phyloP scores from a whole-genome alignment of 179 eudicot genomes.

The Silene vulgaris region DNA sequence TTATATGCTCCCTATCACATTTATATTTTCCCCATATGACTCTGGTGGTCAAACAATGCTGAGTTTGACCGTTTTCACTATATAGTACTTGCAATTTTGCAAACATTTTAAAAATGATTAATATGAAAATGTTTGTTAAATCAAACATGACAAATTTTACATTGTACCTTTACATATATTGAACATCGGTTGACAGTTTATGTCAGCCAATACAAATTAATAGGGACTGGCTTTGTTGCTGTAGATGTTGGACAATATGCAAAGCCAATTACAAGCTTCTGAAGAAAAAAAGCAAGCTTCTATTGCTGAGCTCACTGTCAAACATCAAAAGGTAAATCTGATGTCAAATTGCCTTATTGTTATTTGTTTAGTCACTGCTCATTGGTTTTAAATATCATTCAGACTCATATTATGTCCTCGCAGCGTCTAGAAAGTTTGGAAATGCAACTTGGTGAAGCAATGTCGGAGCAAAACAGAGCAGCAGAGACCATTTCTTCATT shows the following conservation, averaged over 20 bases:
- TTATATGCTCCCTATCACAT: too few relatives aligned
- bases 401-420: constrained; percentile 28
- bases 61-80: too few relatives aligned
- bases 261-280: constrained; percentile 58
- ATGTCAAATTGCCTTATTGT: not conserved
- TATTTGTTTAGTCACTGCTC: not conserved
- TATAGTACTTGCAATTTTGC: too few relatives aligned
- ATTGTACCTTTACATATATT: not conserved
- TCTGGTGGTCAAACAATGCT: too few relatives aligned
- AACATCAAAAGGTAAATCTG: constrained; percentile 76
- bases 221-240: constrained; percentile 13
- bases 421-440: constrained; percentile 84
- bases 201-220: constrained; percentile 10
- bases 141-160: too few relatives aligned
- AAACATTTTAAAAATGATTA: too few relatives aligned
- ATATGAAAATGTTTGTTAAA: too few relatives aligned
- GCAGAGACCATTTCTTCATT: constrained; percentile 78
- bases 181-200: not conserved
- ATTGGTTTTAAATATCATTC: constrained; percentile 2
- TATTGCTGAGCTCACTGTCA: constrained; percentile 68
- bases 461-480: constrained; percentile 76
- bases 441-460: constrained; percentile 75
- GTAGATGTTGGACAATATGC: constrained; percentile 82
- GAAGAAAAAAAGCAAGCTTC: constrained; percentile 77
- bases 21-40: too few relatives aligned